A percentile compares a stretch with the other conserved stretches of the same genome.
Conservation (phyloP, 768 basidiomycete genomes). For the Tylopilus balloui region DNA sequence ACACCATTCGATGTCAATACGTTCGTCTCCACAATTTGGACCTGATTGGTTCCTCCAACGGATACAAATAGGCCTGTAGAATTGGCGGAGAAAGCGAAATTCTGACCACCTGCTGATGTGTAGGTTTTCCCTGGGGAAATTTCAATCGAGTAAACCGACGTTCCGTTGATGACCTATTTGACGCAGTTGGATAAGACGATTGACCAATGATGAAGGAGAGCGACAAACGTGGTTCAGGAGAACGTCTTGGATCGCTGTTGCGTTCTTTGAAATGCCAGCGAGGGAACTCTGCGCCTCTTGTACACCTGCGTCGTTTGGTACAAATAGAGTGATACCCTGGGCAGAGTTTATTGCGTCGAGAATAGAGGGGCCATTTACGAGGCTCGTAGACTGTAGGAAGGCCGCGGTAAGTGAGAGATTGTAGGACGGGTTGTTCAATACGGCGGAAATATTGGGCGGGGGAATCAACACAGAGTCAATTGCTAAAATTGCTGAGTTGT, state of each 20-base stretch:
- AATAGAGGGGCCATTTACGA: slow-evolving; percentile 24
- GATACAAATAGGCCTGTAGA: slow-evolving; percentile 54
- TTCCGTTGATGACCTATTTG: slow-evolving; percentile 59
- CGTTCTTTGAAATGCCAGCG: slow-evolving; percentile 39
- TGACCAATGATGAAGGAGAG: not conserved
- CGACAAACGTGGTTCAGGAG: slow-evolving; percentile 56
- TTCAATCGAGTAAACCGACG: slow-evolving; percentile 56
- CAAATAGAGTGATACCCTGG: slow-evolving; percentile 62
- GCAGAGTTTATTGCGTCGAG: slow-evolving; percentile 33
- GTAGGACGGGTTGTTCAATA: slow-evolving; percentile 35
- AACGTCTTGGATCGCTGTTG: slow-evolving; percentile 41
- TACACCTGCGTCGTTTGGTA: slow-evolving; percentile 54
- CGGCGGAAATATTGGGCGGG: slow-evolving; percentile 45
- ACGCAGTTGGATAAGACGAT: not conserved
- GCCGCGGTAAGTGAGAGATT: slow-evolving; percentile 36
- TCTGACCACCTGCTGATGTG: slow-evolving; percentile 56
- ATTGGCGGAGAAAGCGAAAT: slow-evolving; percentile 49
- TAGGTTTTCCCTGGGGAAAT: slow-evolving; percentile 35
- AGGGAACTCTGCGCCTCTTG: slow-evolving; percentile 32
- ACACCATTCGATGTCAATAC: slow-evolving; percentile 66
- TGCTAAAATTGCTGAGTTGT: slow-evolving; percentile 43
- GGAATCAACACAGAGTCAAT: slow-evolving; percentile 49
- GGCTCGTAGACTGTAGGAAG: slow-evolving; percentile 14
- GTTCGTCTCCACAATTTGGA: slow-evolving; percentile 54
- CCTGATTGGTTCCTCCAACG: slow-evolving; percentile 40